A percentile compares a stretch with the other conserved stretches of the same genome.
phyloP scores from a whole-genome alignment of 2,329 filamentous ascomycete species.

The Calonectria hawksworthii region DNA sequence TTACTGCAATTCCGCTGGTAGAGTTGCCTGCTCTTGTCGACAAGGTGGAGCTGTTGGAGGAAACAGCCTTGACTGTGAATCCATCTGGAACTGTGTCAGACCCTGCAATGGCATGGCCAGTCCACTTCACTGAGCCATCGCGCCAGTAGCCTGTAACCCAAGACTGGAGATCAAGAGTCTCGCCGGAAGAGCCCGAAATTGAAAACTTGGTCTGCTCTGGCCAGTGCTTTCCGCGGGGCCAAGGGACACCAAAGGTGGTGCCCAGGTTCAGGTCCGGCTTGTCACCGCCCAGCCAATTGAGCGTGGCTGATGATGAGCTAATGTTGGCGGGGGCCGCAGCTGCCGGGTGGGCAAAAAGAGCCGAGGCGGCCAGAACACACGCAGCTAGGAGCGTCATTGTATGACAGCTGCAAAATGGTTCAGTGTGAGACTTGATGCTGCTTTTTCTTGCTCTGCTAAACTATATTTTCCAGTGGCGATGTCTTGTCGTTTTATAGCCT shows the following conservation, averaged over 20 bases:
- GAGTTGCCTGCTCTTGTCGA: slow-evolving; percentile 12
- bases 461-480: background rate
- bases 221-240: slow-evolving; percentile 56
- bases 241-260: slow-evolving; percentile 60
- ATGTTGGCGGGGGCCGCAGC: slow-evolving; percentile 33
- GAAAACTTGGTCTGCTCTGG: slow-evolving; percentile 55
- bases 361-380: slow-evolving; percentile 24
- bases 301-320: slow-evolving; percentile 40
- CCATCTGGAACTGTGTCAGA: slow-evolving; percentile 55
- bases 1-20: slow-evolving; percentile 27
- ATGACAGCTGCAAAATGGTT: background rate
- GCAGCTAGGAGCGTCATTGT: slow-evolving; percentile 16
- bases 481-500: slow-evolving; percentile 2
- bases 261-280: slow-evolving; percentile 52
- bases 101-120: slow-evolving; percentile 66
- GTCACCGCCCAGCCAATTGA: slow-evolving; percentile 57
- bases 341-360: slow-evolving; percentile 26
- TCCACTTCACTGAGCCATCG: slow-evolving; percentile 74
- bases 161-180: slow-evolving; percentile 55
- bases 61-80: slow-evolving; percentile 53
- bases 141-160: slow-evolving; percentile 73
- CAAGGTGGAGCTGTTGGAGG: slow-evolving; percentile 32
- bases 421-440: background rate
- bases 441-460: background rate
- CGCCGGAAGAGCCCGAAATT: slow-evolving; percentile 41